phyloP scores from a whole-genome alignment of 345 rosid species.

The Salix purpurea region DNA sequence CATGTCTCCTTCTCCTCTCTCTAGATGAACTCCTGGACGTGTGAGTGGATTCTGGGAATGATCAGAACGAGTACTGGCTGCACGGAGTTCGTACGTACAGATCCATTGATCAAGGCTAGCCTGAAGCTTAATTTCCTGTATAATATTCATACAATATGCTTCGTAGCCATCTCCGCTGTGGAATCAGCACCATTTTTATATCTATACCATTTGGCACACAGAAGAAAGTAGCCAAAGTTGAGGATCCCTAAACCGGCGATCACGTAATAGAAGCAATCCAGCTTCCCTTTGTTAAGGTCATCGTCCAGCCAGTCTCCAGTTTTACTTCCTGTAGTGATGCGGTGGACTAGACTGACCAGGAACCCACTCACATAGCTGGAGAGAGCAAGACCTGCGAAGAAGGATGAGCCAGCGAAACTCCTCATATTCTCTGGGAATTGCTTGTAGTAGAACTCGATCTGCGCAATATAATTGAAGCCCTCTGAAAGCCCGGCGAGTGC shows the following conservation, averaged over 20 bases:
- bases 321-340: background rate
- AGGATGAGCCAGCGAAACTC: constrained; percentile 14
- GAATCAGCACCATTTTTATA: constrained; percentile 2
- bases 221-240: constrained; percentile 18
- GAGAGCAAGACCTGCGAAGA: constrained; percentile 2
- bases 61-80: background rate
- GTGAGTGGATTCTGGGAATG: background rate
- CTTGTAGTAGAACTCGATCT: constrained; percentile 24
- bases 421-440: constrained; percentile 31
- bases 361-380: constrained; percentile 4
- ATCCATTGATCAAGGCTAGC: background rate
- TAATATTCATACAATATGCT: background rate
- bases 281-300: constrained; percentile 22
- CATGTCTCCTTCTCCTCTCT: background rate
- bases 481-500: constrained; percentile 17
- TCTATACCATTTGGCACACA: constrained; percentile 11
- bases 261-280: constrained; percentile 21
- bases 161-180: background rate
- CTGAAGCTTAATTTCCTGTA: background rate
- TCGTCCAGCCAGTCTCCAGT: constrained; percentile 23
- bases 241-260: constrained; percentile 12
- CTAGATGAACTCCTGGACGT: background rate
- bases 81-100: background rate
- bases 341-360: constrained; percentile 12
- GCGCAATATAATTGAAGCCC: constrained; percentile 12